Evolutionary conservation across 768 basidiomycete species (phyloP).

Genomic region (Brasilioporus rufonigricans): DNA sequence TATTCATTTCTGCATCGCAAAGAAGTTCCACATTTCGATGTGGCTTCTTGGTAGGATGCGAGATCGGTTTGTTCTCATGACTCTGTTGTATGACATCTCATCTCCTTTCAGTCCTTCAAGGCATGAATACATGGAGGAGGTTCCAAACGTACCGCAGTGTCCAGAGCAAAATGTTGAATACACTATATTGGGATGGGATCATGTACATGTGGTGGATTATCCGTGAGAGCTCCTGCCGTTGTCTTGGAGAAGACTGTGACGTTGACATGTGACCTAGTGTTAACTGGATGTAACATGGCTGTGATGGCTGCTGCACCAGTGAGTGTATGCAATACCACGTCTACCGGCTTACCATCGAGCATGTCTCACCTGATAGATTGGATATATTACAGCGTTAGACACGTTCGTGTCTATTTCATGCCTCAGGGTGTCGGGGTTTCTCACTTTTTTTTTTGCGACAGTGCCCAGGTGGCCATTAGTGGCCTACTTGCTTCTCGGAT

Average conservation of each 20-base stretch:
- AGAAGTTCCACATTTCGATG: background rate
- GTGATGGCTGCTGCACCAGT: constrained; percentile 22
- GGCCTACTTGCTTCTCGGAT: constrained; percentile 27
- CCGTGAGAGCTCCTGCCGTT: constrained; percentile 2
- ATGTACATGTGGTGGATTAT: constrained; percentile 26
- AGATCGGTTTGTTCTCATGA: constrained; percentile 16
- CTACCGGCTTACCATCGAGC: background rate
- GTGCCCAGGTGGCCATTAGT: constrained; percentile 29
- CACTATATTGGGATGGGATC: constrained; percentile 28
- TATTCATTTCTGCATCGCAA: constrained; percentile 12
- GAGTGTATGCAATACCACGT: background rate
- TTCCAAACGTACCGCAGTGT: constrained; percentile 22
- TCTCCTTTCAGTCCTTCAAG: constrained; percentile 20
- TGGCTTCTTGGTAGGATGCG: constrained; percentile 17
- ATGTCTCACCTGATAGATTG: constrained; percentile 5
- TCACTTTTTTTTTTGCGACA: constrained; percentile 11
- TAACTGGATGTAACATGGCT: constrained; percentile 14
- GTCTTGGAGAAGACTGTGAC: background rate
- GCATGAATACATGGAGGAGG: constrained; percentile 24
- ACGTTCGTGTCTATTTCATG: constrained; percentile 17
- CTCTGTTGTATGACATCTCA: background rate
- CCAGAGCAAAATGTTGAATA: constrained; percentile 17
- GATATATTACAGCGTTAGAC: constrained; percentile 17
- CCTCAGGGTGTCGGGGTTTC: background rate
- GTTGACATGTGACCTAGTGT: constrained; percentile 4